These are phyloP conservation scores for Vaccinium vitisidaea DNA, from an alignment of 148 eudicot species.

Conservation along the genomic window DNA sequence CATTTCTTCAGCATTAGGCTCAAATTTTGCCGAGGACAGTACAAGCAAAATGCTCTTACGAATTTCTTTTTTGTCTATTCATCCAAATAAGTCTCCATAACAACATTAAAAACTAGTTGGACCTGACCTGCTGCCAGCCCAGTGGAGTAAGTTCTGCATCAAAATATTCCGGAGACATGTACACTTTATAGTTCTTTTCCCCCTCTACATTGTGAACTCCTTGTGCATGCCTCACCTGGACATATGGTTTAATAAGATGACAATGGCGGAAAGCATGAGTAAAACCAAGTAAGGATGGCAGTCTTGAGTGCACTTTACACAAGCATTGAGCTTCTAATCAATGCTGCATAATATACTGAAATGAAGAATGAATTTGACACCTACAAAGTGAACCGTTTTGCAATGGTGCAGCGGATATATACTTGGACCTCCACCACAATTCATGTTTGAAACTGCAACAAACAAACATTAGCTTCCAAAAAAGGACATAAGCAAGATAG, in stretches of 20 bases:
- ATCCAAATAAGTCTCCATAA: neutral
- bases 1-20: slow-evolving; percentile 2
- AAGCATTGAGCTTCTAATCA: slow-evolving; percentile 20
- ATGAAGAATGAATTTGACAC: slow-evolving; percentile 30
- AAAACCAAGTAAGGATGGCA: slow-evolving; percentile 25
- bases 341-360: slow-evolving; percentile 22
- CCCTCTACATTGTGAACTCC: slow-evolving; percentile 94
- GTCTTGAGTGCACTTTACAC: slow-evolving; percentile 20
- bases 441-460: slow-evolving; percentile 57
- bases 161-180: slow-evolving; percentile 86
- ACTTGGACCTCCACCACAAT: slow-evolving; percentile 43
- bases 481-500: neutral
- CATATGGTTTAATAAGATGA: slow-evolving; percentile 26
- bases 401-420: slow-evolving; percentile 82
- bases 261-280: slow-evolving; percentile 22
- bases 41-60: neutral
- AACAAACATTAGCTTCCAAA: slow-evolving; percentile 3
- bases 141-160: slow-evolving; percentile 85
- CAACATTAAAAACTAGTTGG: slow-evolving; percentile 4
- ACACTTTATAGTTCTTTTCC: slow-evolving; percentile 80
- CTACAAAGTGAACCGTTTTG: slow-evolving; percentile 89
- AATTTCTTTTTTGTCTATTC: neutral
- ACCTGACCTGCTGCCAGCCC: slow-evolving; percentile 94
- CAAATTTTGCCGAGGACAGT: neutral
- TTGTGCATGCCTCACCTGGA: slow-evolving; percentile 97